A percentile compares a stretch with the other conserved stretches of the same genome.
Evolutionary conservation across 345 rosid species (phyloP).

Genomic region (Syzygium oleosum): DNA sequence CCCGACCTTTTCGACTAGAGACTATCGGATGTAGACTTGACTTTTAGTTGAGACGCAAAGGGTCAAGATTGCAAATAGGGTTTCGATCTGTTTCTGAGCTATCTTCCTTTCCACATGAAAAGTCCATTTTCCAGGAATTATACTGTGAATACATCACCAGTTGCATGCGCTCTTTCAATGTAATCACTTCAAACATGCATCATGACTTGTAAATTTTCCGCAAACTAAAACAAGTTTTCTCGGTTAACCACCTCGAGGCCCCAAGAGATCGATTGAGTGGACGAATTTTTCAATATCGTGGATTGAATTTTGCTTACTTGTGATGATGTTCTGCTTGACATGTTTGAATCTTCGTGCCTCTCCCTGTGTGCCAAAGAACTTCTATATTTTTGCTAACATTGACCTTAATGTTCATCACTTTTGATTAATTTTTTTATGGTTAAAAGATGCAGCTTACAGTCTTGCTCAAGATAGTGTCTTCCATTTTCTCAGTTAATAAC

Average conservation of each 20-base stretch:
- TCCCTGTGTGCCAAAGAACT: neutral
- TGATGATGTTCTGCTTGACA: neutral
- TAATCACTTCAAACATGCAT: neutral
- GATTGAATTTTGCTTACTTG: neutral
- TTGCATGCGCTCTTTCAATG: neutral
- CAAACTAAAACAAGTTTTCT: neutral
- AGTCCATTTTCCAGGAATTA: neutral
- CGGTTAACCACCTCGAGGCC: neutral
- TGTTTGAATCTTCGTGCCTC: neutral
- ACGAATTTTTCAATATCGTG: neutral
- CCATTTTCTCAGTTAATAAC: neutral
- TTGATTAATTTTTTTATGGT: neutral
- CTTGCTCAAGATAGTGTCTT: neutral
- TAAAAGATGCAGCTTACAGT: neutral
- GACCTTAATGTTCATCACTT: neutral
- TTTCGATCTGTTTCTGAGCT: neutral
- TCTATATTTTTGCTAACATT: neutral
- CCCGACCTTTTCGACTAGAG: fast-evolving
- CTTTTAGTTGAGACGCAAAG: neutral
- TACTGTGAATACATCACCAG: neutral
- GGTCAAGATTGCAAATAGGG: neutral
- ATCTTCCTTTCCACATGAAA: neutral
- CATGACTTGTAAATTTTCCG: neutral
- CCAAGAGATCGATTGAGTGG: neutral
- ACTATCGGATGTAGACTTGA: neutral